These are phyloP conservation scores for Mycosphaerella arachidis DNA, from an alignment of 2,329 filamentous ascomycete genomes.

Conservation along the genomic window DNA sequence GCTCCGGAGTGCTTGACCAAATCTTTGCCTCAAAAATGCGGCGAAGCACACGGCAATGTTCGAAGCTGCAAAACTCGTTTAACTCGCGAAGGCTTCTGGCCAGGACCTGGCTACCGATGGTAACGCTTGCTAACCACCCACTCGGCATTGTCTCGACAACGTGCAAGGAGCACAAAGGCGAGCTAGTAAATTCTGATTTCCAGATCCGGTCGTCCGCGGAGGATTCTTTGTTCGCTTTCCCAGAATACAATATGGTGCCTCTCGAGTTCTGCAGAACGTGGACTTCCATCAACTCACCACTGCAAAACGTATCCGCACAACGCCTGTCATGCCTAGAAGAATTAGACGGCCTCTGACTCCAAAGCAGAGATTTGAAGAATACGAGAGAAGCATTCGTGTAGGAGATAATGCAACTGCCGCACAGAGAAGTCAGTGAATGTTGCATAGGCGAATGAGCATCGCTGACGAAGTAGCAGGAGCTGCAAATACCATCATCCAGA, in stretches of 20 bases:
- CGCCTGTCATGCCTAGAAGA: not conserved
- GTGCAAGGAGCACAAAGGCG: not conserved
- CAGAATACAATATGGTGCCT: not conserved
- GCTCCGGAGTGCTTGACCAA: too few relatives aligned
- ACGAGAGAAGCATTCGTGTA: not conserved
- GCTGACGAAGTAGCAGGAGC: not conserved
- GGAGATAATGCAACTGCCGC: not conserved
- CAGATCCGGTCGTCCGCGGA: not conserved
- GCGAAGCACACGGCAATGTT: too few relatives aligned
- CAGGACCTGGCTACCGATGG: too few relatives aligned
- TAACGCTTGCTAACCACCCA: too few relatives aligned
- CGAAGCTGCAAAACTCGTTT: too few relatives aligned
- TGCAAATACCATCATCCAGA: not conserved
- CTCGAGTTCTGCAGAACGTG: not conserved
- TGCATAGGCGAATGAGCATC: not conserved
- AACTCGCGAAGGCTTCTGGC: too few relatives aligned
- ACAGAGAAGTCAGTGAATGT: not conserved
- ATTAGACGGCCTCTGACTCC: not conserved
- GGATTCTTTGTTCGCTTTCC: not conserved
- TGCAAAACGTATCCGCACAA: not conserved
- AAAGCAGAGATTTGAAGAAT: not conserved
- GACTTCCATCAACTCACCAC: not conserved
- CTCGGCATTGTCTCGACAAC: not conserved
- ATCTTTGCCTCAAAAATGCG: too few relatives aligned
- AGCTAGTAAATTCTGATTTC: not conserved